Percentiles rank a stretch among this genome's conserved stretches.
phyloP scores from a whole-genome alignment of 129 eudicot species.

The carrot (Daucus carota) region DH1_v3.0 NC_030387.2:35169501-35170000 shows the following conservation, averaged over 20 bases:
- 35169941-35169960: constrained; percentile 7
- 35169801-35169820: constrained; percentile 20
- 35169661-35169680: constrained; percentile 44
- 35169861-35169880: constrained; percentile 24
- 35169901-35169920: constrained; percentile 26
- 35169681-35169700: constrained; percentile 11
- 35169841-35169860: constrained; percentile 19
- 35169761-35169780: constrained; percentile 39
- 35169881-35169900: constrained; percentile 26
- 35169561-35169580: constrained; percentile 25
- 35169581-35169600: constrained; percentile 38
- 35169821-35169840: constrained; percentile 15
- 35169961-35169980: constrained; percentile 24
- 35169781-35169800: constrained; percentile 33
- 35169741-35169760: constrained; percentile 25
- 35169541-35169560: constrained; percentile 23
- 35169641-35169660: constrained; percentile 36
- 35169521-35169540: background rate
- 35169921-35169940: background rate
- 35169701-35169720: constrained; percentile 21
- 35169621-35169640: constrained; percentile 37
- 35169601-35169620: constrained; percentile 47
- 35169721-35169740: constrained; percentile 10
- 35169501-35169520: constrained; percentile 12
- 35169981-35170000: constrained; percentile 22